Evolutionary conservation across 2,329 filamentous ascomycete species (phyloP), one percentile per base, ranked within the genome.

Genomic region (Calycina herbarum): DNA sequence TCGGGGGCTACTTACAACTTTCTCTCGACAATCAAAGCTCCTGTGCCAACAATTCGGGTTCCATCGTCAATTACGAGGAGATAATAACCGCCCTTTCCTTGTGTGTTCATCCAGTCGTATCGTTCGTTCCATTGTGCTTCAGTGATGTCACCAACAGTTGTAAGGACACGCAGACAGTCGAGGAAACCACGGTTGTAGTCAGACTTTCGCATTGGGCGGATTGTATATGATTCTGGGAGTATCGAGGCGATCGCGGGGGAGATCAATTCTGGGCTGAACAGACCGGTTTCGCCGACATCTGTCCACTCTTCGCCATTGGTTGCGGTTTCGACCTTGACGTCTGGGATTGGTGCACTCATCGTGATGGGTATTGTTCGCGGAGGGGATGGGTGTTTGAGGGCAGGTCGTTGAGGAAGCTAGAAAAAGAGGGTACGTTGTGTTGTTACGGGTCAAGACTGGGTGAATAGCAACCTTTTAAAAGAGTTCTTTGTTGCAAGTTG

Each of bases 161-260:
- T 98, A 73, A 99, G 83, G 45, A 97, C 93, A 57, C 93, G 88
- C 69, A 99, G 83, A 67, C 95, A 94, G 76, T 97, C 93, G 72
- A 99, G 88, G 78, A 97, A 97, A 69, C 93, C 93, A 40, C 84
- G 85, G 64, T 85, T 81, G 80, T 89, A 97, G 80, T 99, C 95
- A 73, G 84, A 85, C 72, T 86, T 86, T 73, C 89, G 87, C 60
- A 98, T 84, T 0, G 94, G 88, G 31, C 95, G 93, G 75, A 96
- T 86, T 33, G 83, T 86, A 83, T 98, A 98, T 73, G 90, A 89
- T 72, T 89, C 82, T 56, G 95, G 94, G 0, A 98, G 88, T 20
- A 83, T 84, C 51, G 88, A 82, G 67, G 87, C 80, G 72, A 97
- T 91, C 63, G 86, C 82, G 24, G 91, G 86, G 29, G 92, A 93